Conservation (phyloP, 257 asterid species). For the Solanum sejunctum region DNA sequence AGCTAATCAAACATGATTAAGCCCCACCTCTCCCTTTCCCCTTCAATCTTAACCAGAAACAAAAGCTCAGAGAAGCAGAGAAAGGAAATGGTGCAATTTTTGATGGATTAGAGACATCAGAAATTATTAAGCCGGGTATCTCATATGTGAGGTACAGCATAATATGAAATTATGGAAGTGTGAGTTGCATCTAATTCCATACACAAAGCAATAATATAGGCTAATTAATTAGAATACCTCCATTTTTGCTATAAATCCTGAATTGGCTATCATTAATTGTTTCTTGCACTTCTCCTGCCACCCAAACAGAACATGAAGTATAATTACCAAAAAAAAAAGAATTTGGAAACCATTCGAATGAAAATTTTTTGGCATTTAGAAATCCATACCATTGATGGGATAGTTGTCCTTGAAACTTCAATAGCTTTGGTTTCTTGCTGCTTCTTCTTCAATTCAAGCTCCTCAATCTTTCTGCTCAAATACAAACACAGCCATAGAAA, state of each 20-base stretch:
- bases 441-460: constrained; percentile 20
- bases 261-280: constrained; percentile 35
- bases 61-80: not conserved
- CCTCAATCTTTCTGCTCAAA: constrained; percentile 43
- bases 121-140: not conserved
- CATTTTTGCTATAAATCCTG: constrained; percentile 48
- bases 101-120: not conserved
- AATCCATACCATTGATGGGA: not conserved
- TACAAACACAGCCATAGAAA: not conserved
- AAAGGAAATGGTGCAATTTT: not conserved
- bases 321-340: not conserved
- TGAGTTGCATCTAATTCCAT: not conserved
- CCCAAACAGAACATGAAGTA: constrained; percentile 2
- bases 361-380: constrained; percentile 5
- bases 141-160: not conserved
- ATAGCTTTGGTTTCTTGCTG: constrained; percentile 29
- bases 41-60: not conserved
- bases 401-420: constrained; percentile 2
- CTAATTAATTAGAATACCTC: constrained; percentile 35
- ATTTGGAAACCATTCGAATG: constrained; percentile 16
- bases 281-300: constrained; percentile 62
- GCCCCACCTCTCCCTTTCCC: not conserved
- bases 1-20: not conserved
- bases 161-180: not conserved
- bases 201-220: not conserved